Evolutionary conservation across 2,329 filamentous ascomycete genomes (phyloP), one percentile per base, ranked within the genome.

Genomic region (Biscogniauxia mediterranea): DNA sequence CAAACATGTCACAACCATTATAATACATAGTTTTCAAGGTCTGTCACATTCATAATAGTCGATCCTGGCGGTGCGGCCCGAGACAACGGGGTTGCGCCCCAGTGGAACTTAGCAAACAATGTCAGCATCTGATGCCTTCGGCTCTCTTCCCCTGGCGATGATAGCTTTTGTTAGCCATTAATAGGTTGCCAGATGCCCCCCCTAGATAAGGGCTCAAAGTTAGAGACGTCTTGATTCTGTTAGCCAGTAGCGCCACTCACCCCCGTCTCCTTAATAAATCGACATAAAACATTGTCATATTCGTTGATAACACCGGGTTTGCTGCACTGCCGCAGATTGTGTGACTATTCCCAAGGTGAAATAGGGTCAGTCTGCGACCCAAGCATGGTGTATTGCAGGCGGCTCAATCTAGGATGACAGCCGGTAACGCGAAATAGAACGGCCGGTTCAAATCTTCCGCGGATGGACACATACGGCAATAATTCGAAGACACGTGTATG

Each of bases 31-130:
- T 8, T 9, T 38, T 11, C 38, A 38, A 46, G 11, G 21, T 32
- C 7, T 38, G 26, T 19, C 17, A 21, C 32, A 5, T 2, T 23
- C 2, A 13, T 32, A 13, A 13, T 9, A 13, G 50, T 51, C 25
- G 58, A 28, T 32, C 56, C 55, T 53, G 54, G 25, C 56, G 61
- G 50, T 13, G 50, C 50, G 50, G 50, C 50, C 50, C 50, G 50
- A 20, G 50, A 46, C 15, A 5, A 46, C 13, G 11, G 15, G 38
- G 38, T 46, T n/a, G 17, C 38, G 38, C 38, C 38, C 38, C 23
- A 28, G 52, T 20, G 28, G 23, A 54, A n/a, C 23, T 15, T 54
- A 32, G 23, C 23, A 26, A 26, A n/a, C 17, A 28, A 54, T 26
- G 17, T 19, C 9, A 32, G 23, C 17, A 26, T 5, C 23, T 28